These are phyloP conservation scores for Bruguiera parviflora DNA, from an alignment of 345 rosid genomes.

Conservation along the genomic window DNA sequence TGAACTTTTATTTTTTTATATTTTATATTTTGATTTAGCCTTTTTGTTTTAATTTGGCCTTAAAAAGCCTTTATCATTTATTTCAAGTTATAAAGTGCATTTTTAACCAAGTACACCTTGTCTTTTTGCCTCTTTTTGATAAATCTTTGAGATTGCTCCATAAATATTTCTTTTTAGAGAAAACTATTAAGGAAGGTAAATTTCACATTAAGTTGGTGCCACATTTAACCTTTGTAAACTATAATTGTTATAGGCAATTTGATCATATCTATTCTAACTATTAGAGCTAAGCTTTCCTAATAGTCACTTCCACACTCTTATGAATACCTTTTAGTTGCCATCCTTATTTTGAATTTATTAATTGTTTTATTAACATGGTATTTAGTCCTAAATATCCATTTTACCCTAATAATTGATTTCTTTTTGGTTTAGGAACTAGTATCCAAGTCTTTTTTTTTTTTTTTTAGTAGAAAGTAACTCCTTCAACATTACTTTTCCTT, in stretches of 20 bases:
- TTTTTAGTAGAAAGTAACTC: not conserved
- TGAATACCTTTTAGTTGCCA: not conserved
- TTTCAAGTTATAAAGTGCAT: not conserved
- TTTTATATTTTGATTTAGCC: too few species aligned
- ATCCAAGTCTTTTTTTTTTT: not conserved
- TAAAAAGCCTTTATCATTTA: not conserved
- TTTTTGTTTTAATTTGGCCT: not conserved
- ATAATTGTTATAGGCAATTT: too few species aligned
- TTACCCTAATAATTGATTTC: not conserved
- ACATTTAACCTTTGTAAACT: too few species aligned
- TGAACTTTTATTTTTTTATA: too few species aligned
- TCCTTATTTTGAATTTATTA: not conserved
- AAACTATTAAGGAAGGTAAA: not conserved
- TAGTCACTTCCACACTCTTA: not conserved
- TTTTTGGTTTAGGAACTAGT: not conserved
- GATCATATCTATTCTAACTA: too few species aligned
- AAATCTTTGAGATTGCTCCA: not conserved
- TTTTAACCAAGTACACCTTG: not conserved
- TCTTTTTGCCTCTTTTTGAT: too few species aligned
- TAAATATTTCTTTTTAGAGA: not conserved
- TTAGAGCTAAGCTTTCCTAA: not conserved
- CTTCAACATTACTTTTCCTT: not conserved
- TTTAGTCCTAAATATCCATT: too few species aligned
- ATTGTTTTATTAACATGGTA: not conserved
- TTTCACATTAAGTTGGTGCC: not conserved